Evolutionary conservation across 441 rosid genomes (phyloP).

Genomic region (Codiaeum variegatum): DNA sequence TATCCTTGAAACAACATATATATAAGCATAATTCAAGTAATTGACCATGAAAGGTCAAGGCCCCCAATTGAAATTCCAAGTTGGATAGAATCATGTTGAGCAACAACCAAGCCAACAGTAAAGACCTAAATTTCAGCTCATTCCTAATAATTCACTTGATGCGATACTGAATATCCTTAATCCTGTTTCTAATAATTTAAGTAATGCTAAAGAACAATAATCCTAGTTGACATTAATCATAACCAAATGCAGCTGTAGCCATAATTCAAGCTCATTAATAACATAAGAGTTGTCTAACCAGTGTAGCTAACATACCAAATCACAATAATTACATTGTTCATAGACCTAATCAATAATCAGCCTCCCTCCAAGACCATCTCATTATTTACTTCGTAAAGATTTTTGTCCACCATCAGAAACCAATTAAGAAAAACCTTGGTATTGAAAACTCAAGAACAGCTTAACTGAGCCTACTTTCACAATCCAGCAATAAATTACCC

Average conservation of each 20-base stretch:
- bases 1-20: neutral
- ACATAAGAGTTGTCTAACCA: neutral
- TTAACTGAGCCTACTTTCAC: constrained; percentile 11
- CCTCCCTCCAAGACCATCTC: neutral
- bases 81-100: neutral
- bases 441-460: constrained; percentile 9
- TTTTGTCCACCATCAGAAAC: neutral
- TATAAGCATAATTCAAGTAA: neutral
- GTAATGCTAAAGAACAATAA: neutral
- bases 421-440: neutral
- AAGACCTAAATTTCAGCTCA: neutral
- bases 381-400: neutral
- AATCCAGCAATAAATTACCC: neutral
- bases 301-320: neutral
- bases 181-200: neutral
- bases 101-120: neutral
- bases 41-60: neutral
- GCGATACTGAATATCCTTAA: neutral
- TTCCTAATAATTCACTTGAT: neutral
- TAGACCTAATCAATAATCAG: neutral
- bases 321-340: neutral
- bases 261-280: neutral
- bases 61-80: neutral
- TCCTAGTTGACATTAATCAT: neutral
- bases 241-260: neutral